phyloP scores from a whole-genome alignment of 1,284 basidiomycete species.

The Sphaerobolus stellatus region DNA sequence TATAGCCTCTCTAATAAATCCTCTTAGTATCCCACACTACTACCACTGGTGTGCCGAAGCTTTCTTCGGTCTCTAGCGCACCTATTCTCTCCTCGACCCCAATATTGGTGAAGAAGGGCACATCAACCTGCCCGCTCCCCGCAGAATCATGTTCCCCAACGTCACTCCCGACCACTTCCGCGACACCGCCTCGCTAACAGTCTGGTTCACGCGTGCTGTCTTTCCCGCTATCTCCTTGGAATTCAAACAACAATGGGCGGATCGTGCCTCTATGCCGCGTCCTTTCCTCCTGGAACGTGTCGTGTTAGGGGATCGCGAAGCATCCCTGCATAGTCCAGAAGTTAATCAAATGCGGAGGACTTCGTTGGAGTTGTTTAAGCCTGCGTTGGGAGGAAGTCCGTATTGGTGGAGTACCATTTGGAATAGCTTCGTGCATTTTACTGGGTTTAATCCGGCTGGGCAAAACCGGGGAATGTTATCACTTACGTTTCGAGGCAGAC shows the following conservation, averaged over 20 bases:
- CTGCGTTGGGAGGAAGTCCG: constrained; percentile 67
- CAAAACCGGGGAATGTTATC: constrained; percentile 53
- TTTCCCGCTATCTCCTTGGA: constrained; percentile 74
- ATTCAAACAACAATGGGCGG: constrained; percentile 65
- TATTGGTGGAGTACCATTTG: constrained; percentile 83
- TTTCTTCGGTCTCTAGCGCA: constrained; percentile 85
- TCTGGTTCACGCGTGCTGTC: constrained; percentile 73
- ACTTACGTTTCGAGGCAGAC: constrained; percentile 85
- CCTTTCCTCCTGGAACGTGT: constrained; percentile 82
- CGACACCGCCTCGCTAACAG: constrained; percentile 82
- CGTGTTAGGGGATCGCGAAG: constrained; percentile 78
- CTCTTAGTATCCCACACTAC: constrained; percentile 68
- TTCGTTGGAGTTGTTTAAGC: constrained; percentile 69
- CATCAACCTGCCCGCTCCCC: constrained; percentile 67
- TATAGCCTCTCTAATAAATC: neutral
- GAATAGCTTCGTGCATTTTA: constrained; percentile 68
- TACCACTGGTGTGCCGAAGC: constrained; percentile 88
- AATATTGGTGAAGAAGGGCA: constrained; percentile 62
- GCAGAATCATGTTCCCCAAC: constrained; percentile 74
- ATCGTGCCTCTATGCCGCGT: constrained; percentile 65
- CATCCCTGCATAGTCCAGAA: constrained; percentile 70
- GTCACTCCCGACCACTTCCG: constrained; percentile 77
- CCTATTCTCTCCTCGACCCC: constrained; percentile 78
- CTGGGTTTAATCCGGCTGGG: constrained; percentile 46
- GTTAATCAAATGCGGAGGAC: constrained; percentile 71